phyloP scores from a whole-genome alignment of 352 stramenopile genomes.

The Pythium dissimile region DNA sequence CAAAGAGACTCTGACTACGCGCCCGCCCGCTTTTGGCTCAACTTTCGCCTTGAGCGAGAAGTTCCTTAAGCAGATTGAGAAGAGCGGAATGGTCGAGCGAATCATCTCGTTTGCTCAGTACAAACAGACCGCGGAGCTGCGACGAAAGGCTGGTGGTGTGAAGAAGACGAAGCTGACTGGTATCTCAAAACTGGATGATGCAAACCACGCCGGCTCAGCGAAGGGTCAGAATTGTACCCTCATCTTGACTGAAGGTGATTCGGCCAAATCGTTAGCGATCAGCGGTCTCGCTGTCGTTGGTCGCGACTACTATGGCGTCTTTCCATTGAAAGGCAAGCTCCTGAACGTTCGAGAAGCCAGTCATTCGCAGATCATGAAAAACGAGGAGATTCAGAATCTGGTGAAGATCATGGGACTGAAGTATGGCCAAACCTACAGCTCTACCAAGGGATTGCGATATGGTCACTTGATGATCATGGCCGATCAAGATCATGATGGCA shows the following conservation, averaged over 20 bases:
- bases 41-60: constrained; percentile 84
- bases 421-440: constrained; percentile 93
- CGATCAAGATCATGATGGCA: constrained; percentile 99
- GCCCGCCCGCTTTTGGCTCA: constrained; percentile 79
- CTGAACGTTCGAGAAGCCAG: constrained; percentile 99
- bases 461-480: constrained; percentile 99
- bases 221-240: constrained; percentile 93
- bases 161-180: constrained; percentile 85
- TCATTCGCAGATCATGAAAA: constrained; percentile 95
- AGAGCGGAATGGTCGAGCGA: constrained; percentile 87
- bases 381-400: constrained; percentile 97
- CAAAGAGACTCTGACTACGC: constrained; percentile 96
- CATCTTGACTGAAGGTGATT: constrained; percentile 99
- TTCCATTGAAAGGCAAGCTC: constrained; percentile 96
- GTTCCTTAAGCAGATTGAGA: constrained; percentile 87
- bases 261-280: constrained; percentile 97
- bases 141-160: constrained; percentile 67
- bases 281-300: constrained; percentile 95
- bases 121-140: constrained; percentile 91
- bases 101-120: constrained; percentile 91
- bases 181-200: constrained; percentile 98
- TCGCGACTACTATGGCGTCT: constrained; percentile 96
- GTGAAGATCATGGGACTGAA: constrained; percentile 97
- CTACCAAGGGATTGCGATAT: constrained; percentile 90
- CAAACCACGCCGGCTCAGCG: constrained; percentile 92